Evolutionary conservation across 2,329 filamentous ascomycete genomes (phyloP), one percentile per base, ranked within the genome.

Genomic region (Fusarium scirpi): DNA sequence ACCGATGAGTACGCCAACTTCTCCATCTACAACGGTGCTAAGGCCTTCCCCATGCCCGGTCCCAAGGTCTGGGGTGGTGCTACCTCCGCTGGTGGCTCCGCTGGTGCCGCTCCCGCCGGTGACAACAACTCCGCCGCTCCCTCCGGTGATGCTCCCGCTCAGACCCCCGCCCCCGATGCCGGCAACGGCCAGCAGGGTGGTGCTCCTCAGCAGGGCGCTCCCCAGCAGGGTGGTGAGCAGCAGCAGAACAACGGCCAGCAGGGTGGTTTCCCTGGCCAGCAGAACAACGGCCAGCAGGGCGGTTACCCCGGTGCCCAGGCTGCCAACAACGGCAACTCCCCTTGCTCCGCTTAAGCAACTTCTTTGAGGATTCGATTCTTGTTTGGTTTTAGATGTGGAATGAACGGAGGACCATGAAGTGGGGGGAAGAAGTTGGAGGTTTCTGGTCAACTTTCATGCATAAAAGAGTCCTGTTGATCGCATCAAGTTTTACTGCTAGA

Each of bases 391-490:
- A 30, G 43, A 57, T 41, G 24, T 53, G 30, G 20, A 18, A 51
- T 51, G 49, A 63, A 29, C 15, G 58, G 58, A 56, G 34, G 61
- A 64, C 62, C 24, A 32, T 43, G 61, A 64, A 48, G 34, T 0
- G 30, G 22, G 58, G 34, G 48, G 49, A 64, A 48, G 49, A 22
- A 40, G 49, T 24, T 63, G 58, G 22, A 44, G 61, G 27, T 25
- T 63, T 61, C n/a, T 64, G 61, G 59, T 64, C 61, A 34, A 47
- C 16, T 32, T 54, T 61, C 27, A 43, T 56, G 46, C 62, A 63
- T 38, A 64, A 64, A 64, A 64, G 48, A 64, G 61, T 64, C 61
- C 61, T 64, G 49, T 58, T 64, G 61, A 57, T 63, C 29, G 61
- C 53, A 57, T 64, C 48, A 64, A 46, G 52, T 49, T n/a, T 48